Base-by-base conservation (phyloP, 768 basidiomycete species). In the Dendrothele bispora region DNA sequence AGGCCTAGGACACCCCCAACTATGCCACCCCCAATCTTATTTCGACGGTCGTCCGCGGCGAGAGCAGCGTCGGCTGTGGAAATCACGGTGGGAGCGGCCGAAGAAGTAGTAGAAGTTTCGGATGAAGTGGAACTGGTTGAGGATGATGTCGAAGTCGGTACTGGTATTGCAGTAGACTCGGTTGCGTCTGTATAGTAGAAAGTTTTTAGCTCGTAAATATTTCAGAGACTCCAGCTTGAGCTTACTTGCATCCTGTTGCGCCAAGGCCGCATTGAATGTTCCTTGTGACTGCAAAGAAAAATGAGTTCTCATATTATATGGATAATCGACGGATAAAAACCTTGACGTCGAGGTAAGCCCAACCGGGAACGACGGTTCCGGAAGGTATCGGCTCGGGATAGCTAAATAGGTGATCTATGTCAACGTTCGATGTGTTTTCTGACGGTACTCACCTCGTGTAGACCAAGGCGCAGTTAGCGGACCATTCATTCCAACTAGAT, bases 11-110 rank as follows among this genome's bases (percentile, higher is more conserved):
- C 49, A 12, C 76, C 80, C 3, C 80, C 81, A 5, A 83, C 69
- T 6, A 79, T 77, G n/a, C 85, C 84, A 32, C 84, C 84, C 0
- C 78, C 80, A 29, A 86, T 84, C 7, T 59, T 58, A 55, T 71
- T 66, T 29, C 50, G 53, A 37, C 18, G 30, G 51, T 39, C 55
- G 37, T 35, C 51, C 28, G 20, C 37, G 10, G 28, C 45, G 24
- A 6, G 45, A 1, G 65, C 56, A 24, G 62, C 49, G 24, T 40
- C 25, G 20, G 59, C 3, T 11, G 28, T 39, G 5, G 55, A 5
- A 24, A 53, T 40, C 20, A 52, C 22, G 4, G 15, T 42, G 1
- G 55, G 24, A 8, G 46, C 26, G 24, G 53, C 32, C 12, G 44
- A 39, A 12, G 51, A 37, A 26, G 48, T 37, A 18, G 48, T 36